These are phyloP conservation scores for Pseudognaphalium luteoalbum DNA, from an alignment of 129 eudicot species.

Conservation along the genomic window DNA sequence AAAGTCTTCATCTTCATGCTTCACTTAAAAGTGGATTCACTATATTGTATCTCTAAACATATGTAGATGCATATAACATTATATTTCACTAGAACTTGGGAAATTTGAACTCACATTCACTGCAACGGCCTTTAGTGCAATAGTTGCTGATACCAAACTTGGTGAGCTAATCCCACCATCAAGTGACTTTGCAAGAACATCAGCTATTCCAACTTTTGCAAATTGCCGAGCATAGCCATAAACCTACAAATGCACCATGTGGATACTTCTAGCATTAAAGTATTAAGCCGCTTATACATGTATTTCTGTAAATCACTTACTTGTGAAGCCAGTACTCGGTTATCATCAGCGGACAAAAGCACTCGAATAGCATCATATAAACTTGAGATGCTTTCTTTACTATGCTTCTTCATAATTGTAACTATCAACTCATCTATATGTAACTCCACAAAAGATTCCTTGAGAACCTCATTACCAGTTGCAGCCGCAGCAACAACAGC, in stretches of 20 bases:
- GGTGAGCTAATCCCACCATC: slow-evolving; percentile 62
- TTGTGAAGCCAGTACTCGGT: slow-evolving; percentile 91
- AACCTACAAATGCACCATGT: slow-evolving; percentile 52
- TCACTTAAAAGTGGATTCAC: background rate
- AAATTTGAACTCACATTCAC: slow-evolving; percentile 70
- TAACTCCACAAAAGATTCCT: slow-evolving; percentile 79
- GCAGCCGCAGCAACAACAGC: slow-evolving; percentile 90
- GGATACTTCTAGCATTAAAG: slow-evolving; percentile 8
- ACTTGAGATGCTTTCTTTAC: slow-evolving; percentile 56
- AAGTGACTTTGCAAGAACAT: slow-evolving; percentile 77
- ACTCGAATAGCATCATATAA: slow-evolving; percentile 82
- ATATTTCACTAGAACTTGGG: background rate
- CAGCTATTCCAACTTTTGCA: slow-evolving; percentile 81
- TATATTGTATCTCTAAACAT: background rate
- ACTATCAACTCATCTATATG: slow-evolving; percentile 72
- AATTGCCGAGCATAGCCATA: slow-evolving; percentile 92
- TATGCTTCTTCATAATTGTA: slow-evolving; percentile 45
- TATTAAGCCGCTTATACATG: background rate
- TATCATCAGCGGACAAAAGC: slow-evolving; percentile 84
- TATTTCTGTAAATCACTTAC: slow-evolving; percentile 46
- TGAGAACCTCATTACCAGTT: slow-evolving; percentile 85
- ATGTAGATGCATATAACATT: background rate
- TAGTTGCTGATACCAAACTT: slow-evolving; percentile 69
- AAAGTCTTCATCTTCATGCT: background rate
- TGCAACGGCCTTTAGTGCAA: slow-evolving; percentile 90